Conservation (phyloP, 139 green algal species). For the Tetradesmus obliquus region DNA sequence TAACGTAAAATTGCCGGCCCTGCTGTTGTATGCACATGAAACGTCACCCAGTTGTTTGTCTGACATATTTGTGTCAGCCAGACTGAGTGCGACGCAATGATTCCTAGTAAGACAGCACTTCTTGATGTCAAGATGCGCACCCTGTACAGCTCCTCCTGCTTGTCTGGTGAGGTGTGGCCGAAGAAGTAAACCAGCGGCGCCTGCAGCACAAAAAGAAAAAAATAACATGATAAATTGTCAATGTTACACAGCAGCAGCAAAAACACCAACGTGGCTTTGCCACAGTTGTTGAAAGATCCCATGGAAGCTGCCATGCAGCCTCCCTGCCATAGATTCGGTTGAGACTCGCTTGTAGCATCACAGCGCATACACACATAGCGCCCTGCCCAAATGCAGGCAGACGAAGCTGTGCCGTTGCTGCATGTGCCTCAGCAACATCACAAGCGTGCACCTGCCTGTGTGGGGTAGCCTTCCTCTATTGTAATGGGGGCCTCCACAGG, state of each 20-base stretch:
- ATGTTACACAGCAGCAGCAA: neutral
- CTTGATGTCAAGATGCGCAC: constrained; percentile 31
- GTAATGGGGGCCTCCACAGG: constrained; percentile 86
- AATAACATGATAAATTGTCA: neutral
- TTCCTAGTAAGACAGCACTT: neutral
- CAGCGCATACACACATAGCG: neutral
- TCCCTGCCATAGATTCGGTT: no score
- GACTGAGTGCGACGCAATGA: no score
- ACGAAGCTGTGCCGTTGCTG: no score
- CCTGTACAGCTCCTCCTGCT: constrained; percentile 89
- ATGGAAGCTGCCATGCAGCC: no score
- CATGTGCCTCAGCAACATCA: no score
- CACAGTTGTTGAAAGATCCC: no score
- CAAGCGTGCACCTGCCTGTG: constrained; percentile 19
- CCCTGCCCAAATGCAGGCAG: no score
- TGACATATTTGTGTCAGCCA: no score
- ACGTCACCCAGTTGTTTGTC: neutral
- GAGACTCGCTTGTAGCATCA: no score
- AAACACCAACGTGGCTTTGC: neutral
- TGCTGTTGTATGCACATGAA: constrained; percentile 37
- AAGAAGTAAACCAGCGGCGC: constrained; percentile 91
- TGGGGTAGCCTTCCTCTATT: constrained; percentile 74
- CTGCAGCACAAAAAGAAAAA: constrained; percentile 49
- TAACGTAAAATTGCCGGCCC: constrained; percentile 43
- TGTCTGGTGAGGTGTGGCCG: constrained; percentile 75